These are phyloP conservation scores for Monosporascus sp. DNA, from an alignment of 2,329 filamentous ascomycete species.

Conservation along the genomic window DNA sequence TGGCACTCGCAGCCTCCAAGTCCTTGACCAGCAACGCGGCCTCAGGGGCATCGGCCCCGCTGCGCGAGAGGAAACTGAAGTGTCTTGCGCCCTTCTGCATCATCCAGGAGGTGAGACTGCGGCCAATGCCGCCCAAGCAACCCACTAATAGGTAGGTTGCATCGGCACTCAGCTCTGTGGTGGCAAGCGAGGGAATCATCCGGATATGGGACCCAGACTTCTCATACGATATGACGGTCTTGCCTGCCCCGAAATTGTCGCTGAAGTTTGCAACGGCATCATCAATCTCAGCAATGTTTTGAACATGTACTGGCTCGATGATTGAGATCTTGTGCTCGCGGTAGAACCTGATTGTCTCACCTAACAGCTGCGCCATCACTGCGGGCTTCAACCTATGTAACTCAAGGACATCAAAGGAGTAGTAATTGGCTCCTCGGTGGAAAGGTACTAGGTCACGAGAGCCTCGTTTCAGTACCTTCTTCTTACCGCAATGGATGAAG, in stretches of 20 bases:
- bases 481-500: background rate
- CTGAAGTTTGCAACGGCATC: conserved; percentile 14
- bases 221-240: conserved; percentile 10
- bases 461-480: conserved; percentile 9
- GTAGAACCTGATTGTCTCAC: too few species aligned
- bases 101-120: conserved; percentile 19
- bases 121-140: conserved; percentile 31
- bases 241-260: conserved; percentile 9
- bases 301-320: too few species aligned
- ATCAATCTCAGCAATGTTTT: conserved; percentile 11
- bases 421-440: conserved; percentile 19
- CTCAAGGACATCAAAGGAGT: conserved; percentile 19
- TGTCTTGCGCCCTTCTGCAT: conserved; percentile 12
- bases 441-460: conserved; percentile 17
- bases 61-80: conserved; percentile 30
- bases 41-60: conserved; percentile 18
- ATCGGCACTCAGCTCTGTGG: conserved; percentile 8
- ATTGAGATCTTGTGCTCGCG: too few species aligned
- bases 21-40: conserved; percentile 16
- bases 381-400: too few species aligned
- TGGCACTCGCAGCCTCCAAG: conserved; percentile 6
- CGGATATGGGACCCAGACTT: conserved; percentile 9
- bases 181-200: conserved; percentile 2
- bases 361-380: too few species aligned
- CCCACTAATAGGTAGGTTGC: conserved; percentile 30